phyloP scores from a whole-genome alignment of 2,329 filamentous ascomycete species.

The Setomelanomma holmii region DNA sequence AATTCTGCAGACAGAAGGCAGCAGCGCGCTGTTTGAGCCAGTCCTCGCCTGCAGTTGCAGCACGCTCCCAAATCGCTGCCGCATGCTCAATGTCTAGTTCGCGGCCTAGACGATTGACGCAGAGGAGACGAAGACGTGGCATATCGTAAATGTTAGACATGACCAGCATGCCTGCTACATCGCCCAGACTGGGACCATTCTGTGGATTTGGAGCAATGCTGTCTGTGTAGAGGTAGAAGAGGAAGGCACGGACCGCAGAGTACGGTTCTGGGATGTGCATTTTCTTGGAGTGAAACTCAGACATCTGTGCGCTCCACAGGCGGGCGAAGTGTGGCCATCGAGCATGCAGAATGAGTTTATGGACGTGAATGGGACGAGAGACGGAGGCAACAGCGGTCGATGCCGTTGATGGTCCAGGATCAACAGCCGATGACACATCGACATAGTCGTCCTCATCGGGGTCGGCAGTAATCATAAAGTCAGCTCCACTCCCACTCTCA shows the following conservation, averaged over 20 bases:
- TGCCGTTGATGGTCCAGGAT: conserved; percentile 38
- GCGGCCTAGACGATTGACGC: conserved; percentile 85
- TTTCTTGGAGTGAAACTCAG: conserved; percentile 93
- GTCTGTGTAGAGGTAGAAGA: conserved; percentile 97
- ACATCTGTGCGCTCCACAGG: conserved; percentile 92
- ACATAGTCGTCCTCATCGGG: conserved; percentile 76
- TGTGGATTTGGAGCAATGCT: conserved; percentile 66
- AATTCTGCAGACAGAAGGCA: conserved; percentile 87
- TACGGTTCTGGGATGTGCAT: conserved; percentile 99
- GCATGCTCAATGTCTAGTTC: conserved; percentile 95
- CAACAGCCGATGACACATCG: conserved; percentile 58
- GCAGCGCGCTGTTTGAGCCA: conserved; percentile 92
- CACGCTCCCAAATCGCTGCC: conserved; percentile 95
- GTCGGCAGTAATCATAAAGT: conserved; percentile 90
- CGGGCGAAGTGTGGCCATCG: conserved; percentile 97
- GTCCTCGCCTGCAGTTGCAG: conserved; percentile 86
- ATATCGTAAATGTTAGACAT: conserved; percentile 99
- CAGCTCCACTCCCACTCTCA: conserved; percentile 83
- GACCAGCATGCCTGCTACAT: conserved; percentile 92
- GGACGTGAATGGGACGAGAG: conserved; percentile 88
- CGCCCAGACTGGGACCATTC: conserved; percentile 69
- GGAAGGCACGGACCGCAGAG: conserved; percentile 88
- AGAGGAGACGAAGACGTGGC: conserved; percentile 87
- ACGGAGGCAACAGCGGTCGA: conserved; percentile 50
- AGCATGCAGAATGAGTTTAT: conserved; percentile 91